phyloP scores from a whole-genome alignment of 2,329 filamentous ascomycete species.

The Fusarium duplospermum region DNA sequence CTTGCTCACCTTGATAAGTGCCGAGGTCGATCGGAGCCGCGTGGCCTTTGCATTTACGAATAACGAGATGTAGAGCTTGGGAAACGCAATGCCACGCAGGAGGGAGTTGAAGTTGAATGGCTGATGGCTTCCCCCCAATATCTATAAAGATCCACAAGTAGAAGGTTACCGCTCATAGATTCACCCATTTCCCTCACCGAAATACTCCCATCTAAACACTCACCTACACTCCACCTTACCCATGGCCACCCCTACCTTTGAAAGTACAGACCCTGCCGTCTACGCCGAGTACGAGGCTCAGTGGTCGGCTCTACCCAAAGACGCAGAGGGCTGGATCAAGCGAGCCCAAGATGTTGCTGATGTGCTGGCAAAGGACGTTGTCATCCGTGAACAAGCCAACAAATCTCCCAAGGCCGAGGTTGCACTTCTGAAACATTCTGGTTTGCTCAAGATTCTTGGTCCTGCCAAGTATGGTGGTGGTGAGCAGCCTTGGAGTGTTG shows the following conservation, averaged over 20 bases:
- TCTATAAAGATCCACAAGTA: neutral
- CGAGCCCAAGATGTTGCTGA: conserved; percentile 53
- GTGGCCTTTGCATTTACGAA: neutral
- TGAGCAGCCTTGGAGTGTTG: conserved; percentile 60
- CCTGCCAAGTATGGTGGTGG: conserved; percentile 57
- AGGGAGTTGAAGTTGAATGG: neutral
- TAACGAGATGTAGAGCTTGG: neutral
- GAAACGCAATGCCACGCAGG: neutral
- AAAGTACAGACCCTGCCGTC: conserved; percentile 50
- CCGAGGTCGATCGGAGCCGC: neutral
- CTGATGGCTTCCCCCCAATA: neutral
- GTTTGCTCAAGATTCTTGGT: conserved; percentile 54
- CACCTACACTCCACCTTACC: neutral
- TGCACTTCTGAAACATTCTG: conserved; percentile 55
- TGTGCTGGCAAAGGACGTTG: conserved; percentile 50
- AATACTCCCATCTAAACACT: neutral
- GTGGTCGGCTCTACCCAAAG: conserved; percentile 49
- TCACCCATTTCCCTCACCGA: neutral
- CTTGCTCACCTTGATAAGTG: conserved; percentile 1
- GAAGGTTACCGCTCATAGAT: neutral
- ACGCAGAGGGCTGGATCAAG: conserved; percentile 52
- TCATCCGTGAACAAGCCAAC: conserved; percentile 51
- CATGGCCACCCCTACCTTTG: conserved; percentile 11
- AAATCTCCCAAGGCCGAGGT: conserved; percentile 56
- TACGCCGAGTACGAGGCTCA: conserved; percentile 52